Conservation (phyloP, 495 filamentous ascomycete species). For the Pseudoneurospora amorphoporcata region DNA sequence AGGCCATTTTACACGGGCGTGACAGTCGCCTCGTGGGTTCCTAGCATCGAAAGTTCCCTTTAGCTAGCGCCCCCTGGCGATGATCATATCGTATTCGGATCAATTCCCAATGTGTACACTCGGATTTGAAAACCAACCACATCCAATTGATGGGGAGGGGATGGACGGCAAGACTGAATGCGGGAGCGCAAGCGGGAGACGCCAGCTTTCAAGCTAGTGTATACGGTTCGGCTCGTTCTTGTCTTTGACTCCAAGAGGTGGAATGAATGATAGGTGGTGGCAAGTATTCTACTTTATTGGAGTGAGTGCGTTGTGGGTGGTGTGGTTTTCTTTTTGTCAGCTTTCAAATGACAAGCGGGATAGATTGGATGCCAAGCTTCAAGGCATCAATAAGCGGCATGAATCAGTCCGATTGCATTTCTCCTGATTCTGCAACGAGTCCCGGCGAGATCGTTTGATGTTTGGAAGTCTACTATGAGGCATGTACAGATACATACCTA, state of each 20-base stretch:
- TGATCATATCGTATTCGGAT: neutral
- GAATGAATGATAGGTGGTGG: neutral
- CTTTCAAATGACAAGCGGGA: neutral
- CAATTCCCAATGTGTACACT: neutral
- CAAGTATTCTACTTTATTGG: neutral
- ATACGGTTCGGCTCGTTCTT: neutral
- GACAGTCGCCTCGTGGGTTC: neutral
- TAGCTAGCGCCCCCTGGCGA: neutral
- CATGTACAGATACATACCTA: neutral
- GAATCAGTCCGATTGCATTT: neutral
- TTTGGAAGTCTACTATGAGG: neutral
- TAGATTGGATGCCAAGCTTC: neutral
- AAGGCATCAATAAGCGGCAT: neutral
- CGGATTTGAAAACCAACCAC: no score
- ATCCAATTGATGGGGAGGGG: no score
- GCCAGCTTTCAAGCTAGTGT: neutral
- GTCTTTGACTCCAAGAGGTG: neutral
- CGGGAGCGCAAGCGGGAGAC: neutral
- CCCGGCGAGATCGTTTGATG: neutral
- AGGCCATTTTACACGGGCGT: neutral
- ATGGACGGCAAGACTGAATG: neutral
- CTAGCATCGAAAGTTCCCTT: no score
- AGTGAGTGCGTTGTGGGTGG: neutral
- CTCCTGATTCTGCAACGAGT: neutral
- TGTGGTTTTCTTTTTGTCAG: neutral